Evolutionary conservation across 441 rosid genomes (phyloP).

Genomic region (Erysimum cheiri): DNA sequence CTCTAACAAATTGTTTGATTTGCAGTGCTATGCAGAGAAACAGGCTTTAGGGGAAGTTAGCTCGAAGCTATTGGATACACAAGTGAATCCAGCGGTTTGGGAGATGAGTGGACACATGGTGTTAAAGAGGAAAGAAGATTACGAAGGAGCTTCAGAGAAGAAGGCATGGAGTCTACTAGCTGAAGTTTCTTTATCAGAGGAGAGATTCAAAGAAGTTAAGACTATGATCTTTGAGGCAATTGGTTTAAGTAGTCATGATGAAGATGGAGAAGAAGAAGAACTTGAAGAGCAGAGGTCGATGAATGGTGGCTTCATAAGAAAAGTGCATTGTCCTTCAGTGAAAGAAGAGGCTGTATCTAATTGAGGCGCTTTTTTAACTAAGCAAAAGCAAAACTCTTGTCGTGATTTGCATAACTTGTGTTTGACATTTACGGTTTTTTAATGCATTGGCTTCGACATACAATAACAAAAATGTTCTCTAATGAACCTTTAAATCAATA

Average conservation of each 20-base stretch:
- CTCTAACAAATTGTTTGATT: neutral
- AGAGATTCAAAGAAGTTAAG: constrained; percentile 79
- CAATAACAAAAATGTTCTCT: neutral
- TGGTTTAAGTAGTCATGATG: constrained; percentile 34
- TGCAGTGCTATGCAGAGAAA: constrained; percentile 95
- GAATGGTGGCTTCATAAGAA: constrained; percentile 48
- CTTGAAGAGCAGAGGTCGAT: constrained; percentile 28
- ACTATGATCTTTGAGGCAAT: constrained; percentile 72
- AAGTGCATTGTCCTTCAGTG: constrained; percentile 42
- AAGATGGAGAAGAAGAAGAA: constrained; percentile 21
- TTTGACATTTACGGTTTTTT: neutral
- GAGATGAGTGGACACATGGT: constrained; percentile 98
- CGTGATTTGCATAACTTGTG: constrained; percentile 8
- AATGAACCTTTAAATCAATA: no score
- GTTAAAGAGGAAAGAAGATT: constrained; percentile 86
- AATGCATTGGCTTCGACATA: neutral
- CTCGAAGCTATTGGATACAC: constrained; percentile 78
- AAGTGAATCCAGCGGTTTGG: constrained; percentile 99
- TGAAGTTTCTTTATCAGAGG: constrained; percentile 86
- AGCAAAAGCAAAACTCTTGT: neutral
- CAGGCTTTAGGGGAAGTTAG: constrained; percentile 95
- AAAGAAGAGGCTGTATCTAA: constrained; percentile 23
- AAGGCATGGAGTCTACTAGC: constrained; percentile 91
- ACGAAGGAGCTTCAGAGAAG: constrained; percentile 84
- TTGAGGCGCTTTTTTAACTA: neutral